Evolutionary conservation across 2,329 filamentous ascomycete genomes (phyloP).

Genomic region (Cladosporium sp.): DNA sequence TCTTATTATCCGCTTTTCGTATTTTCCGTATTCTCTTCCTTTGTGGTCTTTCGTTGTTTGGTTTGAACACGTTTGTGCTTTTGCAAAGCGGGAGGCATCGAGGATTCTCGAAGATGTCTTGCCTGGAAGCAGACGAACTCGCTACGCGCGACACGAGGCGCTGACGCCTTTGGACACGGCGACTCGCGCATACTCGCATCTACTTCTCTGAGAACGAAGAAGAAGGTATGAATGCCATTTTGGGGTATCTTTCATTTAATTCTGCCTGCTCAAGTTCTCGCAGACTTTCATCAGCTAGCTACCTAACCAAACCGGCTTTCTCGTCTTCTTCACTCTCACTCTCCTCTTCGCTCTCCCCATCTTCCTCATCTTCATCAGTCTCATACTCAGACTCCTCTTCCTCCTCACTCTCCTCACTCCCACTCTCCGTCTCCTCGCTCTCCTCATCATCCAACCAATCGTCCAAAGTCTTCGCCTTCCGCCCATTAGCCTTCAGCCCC

Average conservation of each 20-base stretch:
- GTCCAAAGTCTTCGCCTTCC: slow-evolving; percentile 75
- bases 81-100: too few relatives aligned
- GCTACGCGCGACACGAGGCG: too few relatives aligned
- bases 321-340: slow-evolving; percentile 37
- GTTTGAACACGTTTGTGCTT: too few relatives aligned
- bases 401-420: slow-evolving; percentile 34
- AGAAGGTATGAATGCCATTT: too few relatives aligned
- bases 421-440: slow-evolving; percentile 48
- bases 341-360: slow-evolving; percentile 38
- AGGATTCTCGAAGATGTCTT: too few relatives aligned
- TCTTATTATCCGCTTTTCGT: too few relatives aligned
- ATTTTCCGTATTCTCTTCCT: too few relatives aligned
- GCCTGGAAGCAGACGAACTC: too few relatives aligned
- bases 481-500: slow-evolving; percentile 48
- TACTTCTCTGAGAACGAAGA: too few relatives aligned
- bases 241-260: background rate
- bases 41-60: too few relatives aligned
- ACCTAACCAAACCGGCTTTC: slow-evolving; percentile 34
- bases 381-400: slow-evolving; percentile 44
- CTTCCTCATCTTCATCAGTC: slow-evolving; percentile 41
- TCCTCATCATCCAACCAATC: slow-evolving; percentile 79
- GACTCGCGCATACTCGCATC: too few relatives aligned
- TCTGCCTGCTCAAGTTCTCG: background rate
- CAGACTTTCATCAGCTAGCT: background rate
- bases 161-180: too few relatives aligned